phyloP scores from a whole-genome alignment of 345 rosid species.

The Heritiera littoralis region DNA sequence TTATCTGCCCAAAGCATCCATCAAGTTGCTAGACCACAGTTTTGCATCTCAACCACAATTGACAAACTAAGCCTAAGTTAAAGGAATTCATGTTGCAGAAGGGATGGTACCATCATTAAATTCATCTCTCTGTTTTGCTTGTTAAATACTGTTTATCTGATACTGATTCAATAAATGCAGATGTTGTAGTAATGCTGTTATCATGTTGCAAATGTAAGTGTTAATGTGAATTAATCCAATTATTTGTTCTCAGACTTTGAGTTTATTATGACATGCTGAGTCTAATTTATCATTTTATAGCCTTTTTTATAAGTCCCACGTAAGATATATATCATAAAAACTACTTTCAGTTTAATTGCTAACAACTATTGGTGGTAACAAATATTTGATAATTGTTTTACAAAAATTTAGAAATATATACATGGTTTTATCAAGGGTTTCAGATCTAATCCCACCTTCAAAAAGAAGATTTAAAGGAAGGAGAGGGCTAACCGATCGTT shows the following conservation, averaged over 20 bases:
- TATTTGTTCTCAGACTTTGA: background rate
- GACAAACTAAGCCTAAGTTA: background rate
- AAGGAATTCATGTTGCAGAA: background rate
- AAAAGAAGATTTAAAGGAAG: background rate
- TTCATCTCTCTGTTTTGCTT: background rate
- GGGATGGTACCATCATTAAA: background rate
- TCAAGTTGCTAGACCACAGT: constrained; percentile 10
- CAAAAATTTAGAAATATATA: too few species aligned
- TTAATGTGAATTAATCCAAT: background rate
- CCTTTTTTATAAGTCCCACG: background rate
- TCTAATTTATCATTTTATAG: background rate
- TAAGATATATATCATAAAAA: background rate
- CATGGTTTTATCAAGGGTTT: background rate
- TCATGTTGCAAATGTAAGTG: background rate
- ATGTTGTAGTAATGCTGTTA: background rate
- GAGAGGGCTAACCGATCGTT: background rate
- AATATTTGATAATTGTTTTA: background rate
- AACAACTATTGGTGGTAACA: background rate
- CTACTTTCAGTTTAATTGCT: background rate
- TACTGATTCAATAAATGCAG: background rate
- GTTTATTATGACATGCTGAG: background rate
- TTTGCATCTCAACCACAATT: background rate
- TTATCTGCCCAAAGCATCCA: background rate
- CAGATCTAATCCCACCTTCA: background rate
- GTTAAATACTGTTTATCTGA: background rate